Base-by-base conservation (phyloP, 2,329 filamentous ascomycete genomes). In the Cytospora piceae region DNA sequence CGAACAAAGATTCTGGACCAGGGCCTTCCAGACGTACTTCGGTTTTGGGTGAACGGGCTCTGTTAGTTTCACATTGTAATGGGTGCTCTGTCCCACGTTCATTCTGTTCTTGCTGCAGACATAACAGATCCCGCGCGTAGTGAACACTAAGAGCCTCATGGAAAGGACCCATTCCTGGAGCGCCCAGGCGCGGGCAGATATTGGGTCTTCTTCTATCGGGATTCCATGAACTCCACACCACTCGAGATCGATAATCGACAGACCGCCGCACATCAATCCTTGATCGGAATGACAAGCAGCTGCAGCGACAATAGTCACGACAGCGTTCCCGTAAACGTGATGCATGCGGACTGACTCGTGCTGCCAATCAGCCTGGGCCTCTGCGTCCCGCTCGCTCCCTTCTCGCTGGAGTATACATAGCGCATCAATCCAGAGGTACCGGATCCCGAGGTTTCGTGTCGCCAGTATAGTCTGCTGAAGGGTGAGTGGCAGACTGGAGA, bases 361-460 rank as follows among this genome's bases (percentile, higher is more conserved):
- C 31, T 34, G 54, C 54, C 54, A 56, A 34, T 56, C 54, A 12
- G 9, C 20, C 14, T 14, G n/a, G n/a, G 54, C 54, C 2, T 24
- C 32, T 22, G 32, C 14, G 29, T 60, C 58, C 37, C 8, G 12
- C 12, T 39, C 12, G 15, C 14, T 11, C 37, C 37, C 37, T 17
- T 39, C 37, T 39, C 14, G 37, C 54, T 57, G 54, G 3, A 57
- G 54, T n/a, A 57, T 57, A 12, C 54, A 57, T 15, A 57, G 54
- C n/a, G 54, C 34, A 39, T 57, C 54, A 24, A 57, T 37, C 54
- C 54, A 57, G n/a, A 57, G 54, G 20, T 57, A 57, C n/a, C 54
- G 31, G n/a, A 57, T 12, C n/a, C 54, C 54, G 22, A 57, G 54
- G n/a, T 57, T 31, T 57, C 54, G 54, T 9, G 31, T 22, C 7